Percentiles rank a stretch among this genome's conserved stretches.
phyloP scores from a whole-genome alignment of 1,284 basidiomycete species.

The Golubevia pallescens region DNA sequence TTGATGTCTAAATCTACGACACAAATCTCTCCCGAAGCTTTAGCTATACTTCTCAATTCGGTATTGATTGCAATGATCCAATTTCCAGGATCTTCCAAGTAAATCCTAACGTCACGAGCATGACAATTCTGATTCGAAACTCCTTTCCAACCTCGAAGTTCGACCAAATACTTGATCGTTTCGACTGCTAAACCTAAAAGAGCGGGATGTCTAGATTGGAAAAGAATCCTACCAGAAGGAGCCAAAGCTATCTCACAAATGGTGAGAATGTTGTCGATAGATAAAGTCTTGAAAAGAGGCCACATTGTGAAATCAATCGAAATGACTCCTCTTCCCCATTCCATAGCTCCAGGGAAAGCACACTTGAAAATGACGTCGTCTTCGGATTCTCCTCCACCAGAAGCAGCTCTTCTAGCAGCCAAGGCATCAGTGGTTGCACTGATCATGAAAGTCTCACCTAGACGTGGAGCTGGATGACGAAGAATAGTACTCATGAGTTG shows the following conservation, averaged over 20 bases:
- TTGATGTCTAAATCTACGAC: constrained; percentile 93
- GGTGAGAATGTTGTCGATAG: constrained; percentile 90
- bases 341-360: constrained; percentile 65
- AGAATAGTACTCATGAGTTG: constrained; percentile 63
- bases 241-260: constrained; percentile 92
- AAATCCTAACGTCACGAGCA: constrained; percentile 85
- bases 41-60: constrained; percentile 79
- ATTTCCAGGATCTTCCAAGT: constrained; percentile 73
- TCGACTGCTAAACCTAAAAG: constrained; percentile 88
- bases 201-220: constrained; percentile 86
- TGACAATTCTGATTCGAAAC: constrained; percentile 70
- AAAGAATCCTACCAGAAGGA: constrained; percentile 87
- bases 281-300: constrained; percentile 92
- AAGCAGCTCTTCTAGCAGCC: background rate
- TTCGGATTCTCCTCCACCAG: constrained; percentile 26
- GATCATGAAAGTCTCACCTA: constrained; percentile 49
- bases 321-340: constrained; percentile 66
- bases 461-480: constrained; percentile 50
- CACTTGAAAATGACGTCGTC: constrained; percentile 58
- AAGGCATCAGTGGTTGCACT: too few species aligned
- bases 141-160: constrained; percentile 91
- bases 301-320: constrained; percentile 82
- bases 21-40: constrained; percentile 78
- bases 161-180: constrained; percentile 88
- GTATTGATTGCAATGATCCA: constrained; percentile 92